A percentile compares a stretch with the other conserved stretches of the same genome.
These are phyloP conservation scores for Dictyostelium citrinum DNA, from an alignment of 78 protist genomes.

Conservation along the genomic window DNA sequence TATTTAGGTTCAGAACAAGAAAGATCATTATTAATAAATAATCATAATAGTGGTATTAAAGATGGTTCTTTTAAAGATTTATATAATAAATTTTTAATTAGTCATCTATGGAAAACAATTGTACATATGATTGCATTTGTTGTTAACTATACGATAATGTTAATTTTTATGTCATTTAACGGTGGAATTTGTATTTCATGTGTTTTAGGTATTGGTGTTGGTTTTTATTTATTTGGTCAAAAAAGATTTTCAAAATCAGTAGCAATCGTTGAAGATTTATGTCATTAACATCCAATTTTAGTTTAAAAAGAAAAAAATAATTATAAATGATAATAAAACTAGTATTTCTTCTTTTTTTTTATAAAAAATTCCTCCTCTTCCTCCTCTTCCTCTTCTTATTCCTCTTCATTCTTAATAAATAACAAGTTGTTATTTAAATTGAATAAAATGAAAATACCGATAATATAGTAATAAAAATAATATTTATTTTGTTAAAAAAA, in stretches of 20 bases:
- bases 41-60: neutral
- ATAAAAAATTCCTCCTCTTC: neutral
- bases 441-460: neutral
- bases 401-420: neutral
- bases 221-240: constrained; percentile 46
- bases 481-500: neutral
- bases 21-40: neutral
- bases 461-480: neutral
- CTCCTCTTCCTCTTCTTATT: neutral
- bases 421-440: neutral
- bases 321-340: neutral
- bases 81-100: neutral
- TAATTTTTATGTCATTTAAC: constrained; percentile 49
- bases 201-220: constrained; percentile 34
- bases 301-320: neutral
- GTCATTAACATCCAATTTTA: neutral
- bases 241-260: neutral
- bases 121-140: constrained; percentile 19
- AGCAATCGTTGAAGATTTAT: neutral
- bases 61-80: neutral
- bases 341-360: neutral
- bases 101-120: constrained; percentile 16
- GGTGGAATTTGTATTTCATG: constrained; percentile 41
- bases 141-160: constrained; percentile 28
- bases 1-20: neutral